Evolutionary conservation across 2,329 filamentous ascomycete genomes (phyloP).

Genomic region (Colletotrichum agaves): DNA sequence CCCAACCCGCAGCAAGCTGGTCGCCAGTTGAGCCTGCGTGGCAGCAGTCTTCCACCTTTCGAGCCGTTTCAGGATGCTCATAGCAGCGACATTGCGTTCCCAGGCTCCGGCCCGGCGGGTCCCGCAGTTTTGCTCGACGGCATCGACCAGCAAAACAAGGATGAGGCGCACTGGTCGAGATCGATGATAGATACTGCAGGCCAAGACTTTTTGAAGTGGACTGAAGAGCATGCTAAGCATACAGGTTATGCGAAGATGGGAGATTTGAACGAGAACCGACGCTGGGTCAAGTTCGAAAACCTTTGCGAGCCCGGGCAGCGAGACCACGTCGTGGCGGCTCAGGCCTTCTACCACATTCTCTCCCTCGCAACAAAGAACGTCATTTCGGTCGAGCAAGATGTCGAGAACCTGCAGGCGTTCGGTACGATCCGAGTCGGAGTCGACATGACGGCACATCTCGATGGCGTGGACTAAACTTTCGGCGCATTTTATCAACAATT

Average conservation of each 20-base stretch:
- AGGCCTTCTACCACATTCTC: conserved; percentile 81
- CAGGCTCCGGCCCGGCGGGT: conserved; percentile 43
- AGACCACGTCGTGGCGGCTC: conserved; percentile 73
- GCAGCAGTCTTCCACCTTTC: conserved; percentile 53
- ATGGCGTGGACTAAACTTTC: background rate
- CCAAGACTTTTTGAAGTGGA: conserved; percentile 58
- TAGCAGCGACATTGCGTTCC: conserved; percentile 41
- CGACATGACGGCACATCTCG: conserved; percentile 19
- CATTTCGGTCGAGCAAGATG: conserved; percentile 71
- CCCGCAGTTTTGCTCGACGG: conserved; percentile 26
- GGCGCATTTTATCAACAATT: conserved; percentile 1
- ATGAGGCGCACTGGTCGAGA: conserved; percentile 47
- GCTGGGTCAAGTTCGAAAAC: conserved; percentile 73
- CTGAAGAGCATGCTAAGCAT: conserved; percentile 49
- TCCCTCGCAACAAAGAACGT: conserved; percentile 74
- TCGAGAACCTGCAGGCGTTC: conserved; percentile 52
- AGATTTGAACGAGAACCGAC: conserved; percentile 46
- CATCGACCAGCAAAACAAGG: conserved; percentile 35
- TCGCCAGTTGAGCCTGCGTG: conserved; percentile 50
- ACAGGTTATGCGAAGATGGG: conserved; percentile 44
- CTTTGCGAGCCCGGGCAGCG: conserved; percentile 69
- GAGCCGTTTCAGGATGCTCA: conserved; percentile 58
- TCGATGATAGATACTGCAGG: conserved; percentile 57
- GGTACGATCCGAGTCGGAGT: conserved; percentile 58
- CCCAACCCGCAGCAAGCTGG: conserved; percentile 26